Conservation (phyloP, 2,329 filamentous ascomycete genomes). For the Ilyonectria robusta region DNA sequence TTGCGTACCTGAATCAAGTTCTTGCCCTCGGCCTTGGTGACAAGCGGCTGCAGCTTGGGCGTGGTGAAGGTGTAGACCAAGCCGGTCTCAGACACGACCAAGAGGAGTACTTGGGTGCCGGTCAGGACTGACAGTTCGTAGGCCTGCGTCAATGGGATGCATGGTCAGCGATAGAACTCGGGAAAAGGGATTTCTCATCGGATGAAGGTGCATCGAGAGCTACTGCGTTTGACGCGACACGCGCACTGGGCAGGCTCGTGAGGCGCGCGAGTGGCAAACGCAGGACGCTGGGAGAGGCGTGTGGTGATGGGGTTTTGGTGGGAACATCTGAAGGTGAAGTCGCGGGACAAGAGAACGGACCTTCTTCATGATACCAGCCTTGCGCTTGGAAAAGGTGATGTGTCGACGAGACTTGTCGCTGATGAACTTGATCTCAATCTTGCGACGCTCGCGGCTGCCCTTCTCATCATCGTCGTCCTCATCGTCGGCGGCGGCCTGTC, state of each 20-base stretch:
- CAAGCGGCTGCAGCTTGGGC: constrained; percentile 96
- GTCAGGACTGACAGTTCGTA: constrained; percentile 98
- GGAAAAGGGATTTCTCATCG: constrained; percentile 2
- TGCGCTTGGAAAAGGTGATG: constrained; percentile 99
- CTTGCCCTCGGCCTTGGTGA: constrained; percentile 99
- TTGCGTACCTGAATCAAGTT: constrained; percentile 93
- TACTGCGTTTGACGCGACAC: constrained; percentile 14
- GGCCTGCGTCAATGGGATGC: constrained; percentile 70
- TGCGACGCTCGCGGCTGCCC: constrained; percentile 95
- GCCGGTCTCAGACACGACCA: constrained; percentile 97
- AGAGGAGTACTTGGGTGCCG: constrained; percentile 94
- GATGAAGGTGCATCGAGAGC: neutral
- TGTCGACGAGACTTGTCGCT: constrained; percentile 99
- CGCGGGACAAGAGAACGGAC: constrained; percentile 65
- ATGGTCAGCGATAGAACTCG: constrained; percentile 37
- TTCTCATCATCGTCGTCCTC: constrained; percentile 99
- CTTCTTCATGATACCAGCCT: constrained; percentile 99
- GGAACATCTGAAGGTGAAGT: constrained; percentile 8
- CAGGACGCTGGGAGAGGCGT: neutral
- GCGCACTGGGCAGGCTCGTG: constrained; percentile 6
- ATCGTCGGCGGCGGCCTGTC: constrained; percentile 87
- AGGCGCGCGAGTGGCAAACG: constrained; percentile 6
- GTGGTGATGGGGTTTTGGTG: constrained; percentile 6
- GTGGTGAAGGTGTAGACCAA: constrained; percentile 99
- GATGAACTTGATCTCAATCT: constrained; percentile 99